These are phyloP conservation scores for Pleoardoris graminearum DNA, from an alignment of 2,329 filamentous ascomycete genomes.

Conservation along the genomic window DNA sequence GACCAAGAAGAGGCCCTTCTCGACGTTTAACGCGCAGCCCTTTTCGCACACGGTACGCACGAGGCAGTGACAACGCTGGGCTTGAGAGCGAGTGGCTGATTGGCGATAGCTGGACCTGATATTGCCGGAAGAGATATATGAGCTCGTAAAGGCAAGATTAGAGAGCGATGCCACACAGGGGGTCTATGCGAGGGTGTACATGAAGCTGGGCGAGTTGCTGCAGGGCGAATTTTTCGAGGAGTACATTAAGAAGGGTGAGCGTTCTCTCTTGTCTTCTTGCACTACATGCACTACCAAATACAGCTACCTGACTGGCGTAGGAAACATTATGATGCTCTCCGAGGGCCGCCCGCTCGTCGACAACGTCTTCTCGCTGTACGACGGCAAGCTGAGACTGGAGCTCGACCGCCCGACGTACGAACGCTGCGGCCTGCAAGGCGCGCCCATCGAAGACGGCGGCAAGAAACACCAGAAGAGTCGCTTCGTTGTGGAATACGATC, in stretches of 20 bases:
- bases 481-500: conserved; percentile 79
- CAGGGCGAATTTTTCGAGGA: conserved; percentile 77
- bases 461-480: conserved; percentile 69
- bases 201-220: conserved; percentile 73
- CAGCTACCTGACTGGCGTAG: conserved; percentile 48
- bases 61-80: not conserved
- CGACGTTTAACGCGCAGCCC: conserved; percentile 64
- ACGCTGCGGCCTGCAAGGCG: conserved; percentile 76
- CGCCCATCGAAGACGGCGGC: conserved; percentile 61
- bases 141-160: conserved; percentile 57
- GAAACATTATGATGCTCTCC: conserved; percentile 81
- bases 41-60: conserved; percentile 68
- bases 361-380: conserved; percentile 70
- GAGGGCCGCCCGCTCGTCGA: conserved; percentile 72
- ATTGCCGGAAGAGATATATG: conserved; percentile 67
- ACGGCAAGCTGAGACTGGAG: conserved; percentile 74
- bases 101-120: conserved; percentile 65
- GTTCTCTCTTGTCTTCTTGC: not conserved
- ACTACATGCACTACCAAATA: too few relatives aligned
- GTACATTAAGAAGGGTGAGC: conserved; percentile 76
- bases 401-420: conserved; percentile 83
- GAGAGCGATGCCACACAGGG: conserved; percentile 35
- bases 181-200: conserved; percentile 69
- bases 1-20: conserved; percentile 75
- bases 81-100: conserved; percentile 2